These are phyloP conservation scores for Apophysomyces sp. DNA, from an alignment of 371 early-diverging fungal species.

Conservation along the genomic window DNA sequence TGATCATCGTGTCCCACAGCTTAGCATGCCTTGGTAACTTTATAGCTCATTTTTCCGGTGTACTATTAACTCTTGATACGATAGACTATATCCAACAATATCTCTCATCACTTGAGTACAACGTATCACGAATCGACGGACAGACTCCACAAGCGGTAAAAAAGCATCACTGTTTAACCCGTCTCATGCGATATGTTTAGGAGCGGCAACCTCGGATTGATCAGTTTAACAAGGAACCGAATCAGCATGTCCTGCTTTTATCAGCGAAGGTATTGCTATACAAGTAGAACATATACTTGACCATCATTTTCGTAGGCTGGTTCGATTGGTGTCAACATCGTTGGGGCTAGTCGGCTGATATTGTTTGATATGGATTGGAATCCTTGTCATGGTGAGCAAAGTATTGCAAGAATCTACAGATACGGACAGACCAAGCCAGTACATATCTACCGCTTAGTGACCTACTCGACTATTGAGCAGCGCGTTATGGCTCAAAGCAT, in stretches of 20 bases:
- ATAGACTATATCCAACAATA: slow-evolving; percentile 54
- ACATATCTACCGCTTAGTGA: slow-evolving; percentile 49
- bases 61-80: neutral
- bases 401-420: slow-evolving; percentile 74
- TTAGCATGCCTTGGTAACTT: slow-evolving; percentile 61
- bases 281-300: too few species aligned
- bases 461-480: slow-evolving; percentile 45
- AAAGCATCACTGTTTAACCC: neutral
- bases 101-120: slow-evolving; percentile 10
- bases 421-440: slow-evolving; percentile 57
- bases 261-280: slow-evolving; percentile 69
- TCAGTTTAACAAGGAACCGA: slow-evolving; percentile 59
- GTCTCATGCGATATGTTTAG: slow-evolving; percentile 10
- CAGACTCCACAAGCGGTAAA: slow-evolving; percentile 27
- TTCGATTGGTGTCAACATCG: slow-evolving; percentile 89
- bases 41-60: slow-evolving; percentile 1
- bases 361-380: slow-evolving; percentile 95
- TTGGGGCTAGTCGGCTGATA: slow-evolving; percentile 85
- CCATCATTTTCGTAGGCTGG: slow-evolving; percentile 58
- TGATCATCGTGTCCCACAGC: slow-evolving; percentile 75
- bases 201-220: slow-evolving; percentile 76
- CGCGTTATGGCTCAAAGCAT: slow-evolving; percentile 20
- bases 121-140: slow-evolving; percentile 55
- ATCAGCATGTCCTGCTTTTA: slow-evolving; percentile 65
- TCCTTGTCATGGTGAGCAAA: slow-evolving; percentile 92